Base-by-base conservation (phyloP, 2,329 filamentous ascomycete species). In the Aspergillus phoenicis region DNA sequence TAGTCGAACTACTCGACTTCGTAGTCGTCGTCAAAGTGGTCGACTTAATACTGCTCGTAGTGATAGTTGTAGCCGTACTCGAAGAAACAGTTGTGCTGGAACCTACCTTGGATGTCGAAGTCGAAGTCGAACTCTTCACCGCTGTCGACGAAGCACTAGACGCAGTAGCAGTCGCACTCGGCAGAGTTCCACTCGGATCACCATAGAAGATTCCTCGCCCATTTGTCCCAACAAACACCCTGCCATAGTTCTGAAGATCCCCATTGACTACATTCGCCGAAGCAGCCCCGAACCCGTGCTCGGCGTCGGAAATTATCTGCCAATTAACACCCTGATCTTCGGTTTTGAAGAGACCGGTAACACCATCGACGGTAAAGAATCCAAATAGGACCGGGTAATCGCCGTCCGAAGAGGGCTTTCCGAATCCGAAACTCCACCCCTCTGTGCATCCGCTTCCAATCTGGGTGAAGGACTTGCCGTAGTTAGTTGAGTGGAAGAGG, bases 401-500 rank as follows among this genome's bases (percentile, higher is more conserved):
- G 24, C 61, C 48, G 1, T 62, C 60, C 0, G 62, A 57, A 11
- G 52, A 59, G 1, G 64, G 64, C 20, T 70, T 70, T 6, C 71
- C 71, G 4, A 73, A 58, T 1, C 70, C 69, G 61, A 68, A 68
- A 43, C 60, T 64, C 61, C 64, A 68, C 26, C 63, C 62, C 20
- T 60, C 57, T 5, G 62, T 65, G 28, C 60, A 61, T 13, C 62
- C 54, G 41, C 65, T 57, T 7, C 53, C 57, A 13, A 79, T 67
- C 26, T 77, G 70, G 0, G 77, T 75, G 64, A 86, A 86, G 1
- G 77, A 78, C 4, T 71, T 68, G 5, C 83, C 85, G 38, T 75
- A 84, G 69, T 87, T 71, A 5, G 79, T 82, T 8, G 82, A 84
- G 65, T 80, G 80, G 74, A 83, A 86, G 52, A 87, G 71, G 5